Conservation (phyloP, 179 eudicot genomes). For the Nepenthes alata region DNA sequence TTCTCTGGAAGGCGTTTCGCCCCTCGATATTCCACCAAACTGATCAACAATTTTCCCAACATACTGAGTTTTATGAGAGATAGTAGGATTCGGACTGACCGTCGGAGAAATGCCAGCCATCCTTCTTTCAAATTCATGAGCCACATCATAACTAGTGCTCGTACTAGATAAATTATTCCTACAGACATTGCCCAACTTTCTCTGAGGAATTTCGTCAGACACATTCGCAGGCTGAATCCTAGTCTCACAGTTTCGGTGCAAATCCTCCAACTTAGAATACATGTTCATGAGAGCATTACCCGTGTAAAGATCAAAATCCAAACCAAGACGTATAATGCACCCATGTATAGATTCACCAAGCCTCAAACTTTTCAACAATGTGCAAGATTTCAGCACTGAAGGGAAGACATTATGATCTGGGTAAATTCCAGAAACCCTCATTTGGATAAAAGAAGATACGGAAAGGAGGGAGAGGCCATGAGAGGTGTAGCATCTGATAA, state of each 20-base stretch:
- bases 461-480: constrained; percentile 28
- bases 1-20: background rate
- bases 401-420: constrained; percentile 74
- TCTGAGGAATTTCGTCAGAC: constrained; percentile 39
- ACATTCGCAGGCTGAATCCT: constrained; percentile 9
- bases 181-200: no score
- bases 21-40: background rate
- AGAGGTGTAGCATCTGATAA: constrained; percentile 50
- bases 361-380: constrained; percentile 44
- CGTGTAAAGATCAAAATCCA: constrained; percentile 49
- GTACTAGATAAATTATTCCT: background rate
- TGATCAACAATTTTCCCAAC: constrained; percentile 1
- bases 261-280: constrained; percentile 51
- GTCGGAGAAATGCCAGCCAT: constrained; percentile 7
- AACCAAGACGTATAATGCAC: constrained; percentile 38
- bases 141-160: background rate
- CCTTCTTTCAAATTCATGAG: constrained; percentile 9
- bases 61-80: background rate
- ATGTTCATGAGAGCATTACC: constrained; percentile 81
- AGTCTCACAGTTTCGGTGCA: background rate
- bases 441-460: constrained; percentile 35
- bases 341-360: constrained; percentile 60
- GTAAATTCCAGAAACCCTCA: constrained; percentile 39
- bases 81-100: background rate
- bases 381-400: constrained; percentile 58